Evolutionary conservation across 2,329 filamentous ascomycete genomes (phyloP).

Genomic region (Sphaerulina populicola): DNA sequence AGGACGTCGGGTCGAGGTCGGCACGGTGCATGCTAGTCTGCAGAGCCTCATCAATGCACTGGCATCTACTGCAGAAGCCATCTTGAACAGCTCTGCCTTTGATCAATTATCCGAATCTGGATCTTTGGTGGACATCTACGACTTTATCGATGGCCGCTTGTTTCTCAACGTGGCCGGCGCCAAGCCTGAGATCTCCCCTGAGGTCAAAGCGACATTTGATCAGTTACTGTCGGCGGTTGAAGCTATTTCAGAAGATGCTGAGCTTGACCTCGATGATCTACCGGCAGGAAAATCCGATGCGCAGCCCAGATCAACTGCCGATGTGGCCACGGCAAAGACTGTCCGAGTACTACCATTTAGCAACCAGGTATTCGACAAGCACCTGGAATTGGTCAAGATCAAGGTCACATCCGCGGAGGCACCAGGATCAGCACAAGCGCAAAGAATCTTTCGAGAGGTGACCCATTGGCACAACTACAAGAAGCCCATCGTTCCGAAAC

Average conservation of each 20-base stretch:
- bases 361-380: constrained; percentile 42
- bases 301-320: neutral
- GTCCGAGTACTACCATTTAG: constrained; percentile 41
- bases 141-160: constrained; percentile 50
- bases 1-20: constrained; percentile 22
- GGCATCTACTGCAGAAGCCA: constrained; percentile 30
- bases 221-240: constrained; percentile 21
- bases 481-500: constrained; percentile 41
- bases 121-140: constrained; percentile 39
- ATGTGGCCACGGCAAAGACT: constrained; percentile 10
- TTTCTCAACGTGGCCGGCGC: constrained; percentile 27
- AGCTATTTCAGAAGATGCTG: constrained; percentile 1
- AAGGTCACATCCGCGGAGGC: constrained; percentile 31
- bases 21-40: constrained; percentile 8
- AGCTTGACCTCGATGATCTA: constrained; percentile 1
- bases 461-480: constrained; percentile 58
- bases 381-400: constrained; percentile 40
- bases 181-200: constrained; percentile 11
- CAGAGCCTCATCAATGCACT: constrained; percentile 29
- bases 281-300: neutral
- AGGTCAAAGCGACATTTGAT: constrained; percentile 21
- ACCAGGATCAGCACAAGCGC: constrained; percentile 29
- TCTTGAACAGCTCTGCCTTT: constrained; percentile 32
- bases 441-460: constrained; percentile 42
- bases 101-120: constrained; percentile 16